Base-by-base conservation (phyloP, 352 stramenopile species). In the Pseudoperonospora humuli region DNA sequence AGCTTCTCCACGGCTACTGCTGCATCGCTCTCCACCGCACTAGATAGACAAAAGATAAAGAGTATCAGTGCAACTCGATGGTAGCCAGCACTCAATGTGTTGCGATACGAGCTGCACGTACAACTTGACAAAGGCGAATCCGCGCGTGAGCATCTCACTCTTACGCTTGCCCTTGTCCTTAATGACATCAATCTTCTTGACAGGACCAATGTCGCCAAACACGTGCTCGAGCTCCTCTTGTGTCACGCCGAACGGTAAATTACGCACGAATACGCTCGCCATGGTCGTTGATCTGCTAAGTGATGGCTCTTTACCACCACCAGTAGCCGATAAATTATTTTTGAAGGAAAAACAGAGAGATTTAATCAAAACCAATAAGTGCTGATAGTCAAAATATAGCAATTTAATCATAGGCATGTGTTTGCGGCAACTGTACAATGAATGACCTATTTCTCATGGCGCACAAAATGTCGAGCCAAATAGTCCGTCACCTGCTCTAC, bases 141-240 rank as follows among this genome's bases (percentile, higher is more conserved):
- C 80, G 32, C 80, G 80, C 45, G 77, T 89, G 42, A 82, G 68
- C 57, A 73, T 78, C 41, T 90, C 77, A 53, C 58, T 75, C 67
- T 88, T 90, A 40, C 58, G 59, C 46, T 85, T 86, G 62, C 80
- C 80, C 64, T 93, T 93, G 52, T 93, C 75, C 50, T 93, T 93
- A 58, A 93, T 93, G 39, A 93, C 60, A 65, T 87, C 75, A 39
- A 93, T 84, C 64, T 93, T 89, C 54, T 75, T 86, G 23, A 90
- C 73, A 21, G 80, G 80, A 3, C 80, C 80, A 24, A 93, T 67
- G 29, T 89, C 74, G 37, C 80, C 69, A 53, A 93, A 93, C 31
- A 86, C 56, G 33, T 84, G 58, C 70, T 93, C 80, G 24, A 93
- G 70, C 62, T 85, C 74, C 52, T 89, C 74, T 62, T 89, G 76